Percentiles rank a stretch among this genome's conserved stretches.
These are phyloP conservation scores for Podosphaera leucotricha DNA, from an alignment of 2,329 filamentous ascomycete species.

Conservation along the genomic window DNA sequence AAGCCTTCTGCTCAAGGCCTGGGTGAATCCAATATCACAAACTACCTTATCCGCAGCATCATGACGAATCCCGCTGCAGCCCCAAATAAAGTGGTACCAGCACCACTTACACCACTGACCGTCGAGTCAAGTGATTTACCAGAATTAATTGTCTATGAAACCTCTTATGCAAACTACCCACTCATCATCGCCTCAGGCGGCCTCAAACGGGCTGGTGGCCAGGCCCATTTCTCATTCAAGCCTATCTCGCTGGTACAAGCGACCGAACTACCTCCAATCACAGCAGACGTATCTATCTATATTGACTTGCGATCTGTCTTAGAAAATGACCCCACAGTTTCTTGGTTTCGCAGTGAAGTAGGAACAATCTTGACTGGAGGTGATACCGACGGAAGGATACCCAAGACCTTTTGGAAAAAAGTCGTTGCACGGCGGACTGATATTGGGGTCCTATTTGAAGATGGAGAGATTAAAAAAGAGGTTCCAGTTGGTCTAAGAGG, in stretches of 20 bases:
- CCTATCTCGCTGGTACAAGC: slow-evolving; percentile 15
- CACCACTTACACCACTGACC: slow-evolving; percentile 15
- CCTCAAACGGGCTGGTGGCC: slow-evolving; percentile 21
- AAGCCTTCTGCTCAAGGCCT: slow-evolving; percentile 10
- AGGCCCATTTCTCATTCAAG: slow-evolving; percentile 13
- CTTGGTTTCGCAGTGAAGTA: slow-evolving; percentile 18
- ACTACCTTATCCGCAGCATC: slow-evolving; percentile 18
- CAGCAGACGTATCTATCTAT: slow-evolving; percentile 21
- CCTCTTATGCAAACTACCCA: slow-evolving; percentile 22
- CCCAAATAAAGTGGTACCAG: slow-evolving; percentile 5
- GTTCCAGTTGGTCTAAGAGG: slow-evolving; percentile 20
- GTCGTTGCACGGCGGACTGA: slow-evolving; percentile 20
- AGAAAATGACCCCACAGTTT: slow-evolving; percentile 15
- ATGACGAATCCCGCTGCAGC: slow-evolving; percentile 6
- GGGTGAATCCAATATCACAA: slow-evolving; percentile 11
- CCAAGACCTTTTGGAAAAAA: slow-evolving; percentile 20
- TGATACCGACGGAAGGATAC: slow-evolving; percentile 12
- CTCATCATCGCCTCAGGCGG: slow-evolving; percentile 19
- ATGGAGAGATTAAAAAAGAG: slow-evolving; percentile 21
- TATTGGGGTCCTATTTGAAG: slow-evolving; percentile 21
- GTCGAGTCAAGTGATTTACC: slow-evolving; percentile 18
- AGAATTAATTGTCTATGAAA: slow-evolving; percentile 22
- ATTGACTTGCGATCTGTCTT: slow-evolving; percentile 18
- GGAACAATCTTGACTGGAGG: slow-evolving; percentile 17
- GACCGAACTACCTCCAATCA: slow-evolving; percentile 12